Percentiles rank a stretch among this genome's conserved stretches.
These are phyloP conservation scores for Russula sp. DNA, from an alignment of 768 basidiomycete species.

Conservation along the genomic window DNA sequence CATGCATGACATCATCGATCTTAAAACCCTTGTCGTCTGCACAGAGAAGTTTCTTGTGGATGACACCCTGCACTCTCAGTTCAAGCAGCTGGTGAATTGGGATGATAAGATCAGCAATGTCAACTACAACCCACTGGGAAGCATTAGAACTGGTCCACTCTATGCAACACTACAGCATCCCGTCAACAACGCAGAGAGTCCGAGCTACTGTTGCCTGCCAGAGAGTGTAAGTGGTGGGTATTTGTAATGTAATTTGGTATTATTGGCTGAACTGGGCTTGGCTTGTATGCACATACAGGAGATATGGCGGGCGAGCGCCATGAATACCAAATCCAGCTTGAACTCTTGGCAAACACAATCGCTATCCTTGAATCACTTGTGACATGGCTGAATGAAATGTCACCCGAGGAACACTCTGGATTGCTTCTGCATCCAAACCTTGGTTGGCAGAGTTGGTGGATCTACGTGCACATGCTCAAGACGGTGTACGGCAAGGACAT, in stretches of 20 bases:
- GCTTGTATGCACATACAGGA: constrained; percentile 53
- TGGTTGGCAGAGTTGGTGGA: constrained; percentile 80
- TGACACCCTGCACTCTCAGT: constrained; percentile 73
- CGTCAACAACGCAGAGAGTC: constrained; percentile 82
- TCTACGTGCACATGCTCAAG: constrained; percentile 92
- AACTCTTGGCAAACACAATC: constrained; percentile 89
- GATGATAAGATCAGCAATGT: constrained; percentile 60
- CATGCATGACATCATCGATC: constrained; percentile 87
- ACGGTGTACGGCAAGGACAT: constrained; percentile 87
- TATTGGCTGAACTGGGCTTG: constrained; percentile 14
- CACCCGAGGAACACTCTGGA: constrained; percentile 72
- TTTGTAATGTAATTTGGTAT: constrained; percentile 14
- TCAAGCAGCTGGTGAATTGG: constrained; percentile 83
- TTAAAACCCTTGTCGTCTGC: constrained; percentile 74
- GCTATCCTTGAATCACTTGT: constrained; percentile 85
- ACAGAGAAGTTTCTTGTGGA: constrained; percentile 81
- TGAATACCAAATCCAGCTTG: constrained; percentile 94
- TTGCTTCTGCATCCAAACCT: constrained; percentile 86
- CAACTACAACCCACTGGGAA: constrained; percentile 72
- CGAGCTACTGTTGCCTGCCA: constrained; percentile 89
- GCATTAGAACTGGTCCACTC: constrained; percentile 70
- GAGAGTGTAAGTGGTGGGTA: constrained; percentile 62
- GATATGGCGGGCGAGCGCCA: constrained; percentile 87
- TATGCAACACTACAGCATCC: constrained; percentile 76
- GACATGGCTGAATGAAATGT: constrained; percentile 83